Base-by-base conservation (phyloP, 2,329 filamentous ascomycete species). In the Trichoderma arundinaceum region DNA sequence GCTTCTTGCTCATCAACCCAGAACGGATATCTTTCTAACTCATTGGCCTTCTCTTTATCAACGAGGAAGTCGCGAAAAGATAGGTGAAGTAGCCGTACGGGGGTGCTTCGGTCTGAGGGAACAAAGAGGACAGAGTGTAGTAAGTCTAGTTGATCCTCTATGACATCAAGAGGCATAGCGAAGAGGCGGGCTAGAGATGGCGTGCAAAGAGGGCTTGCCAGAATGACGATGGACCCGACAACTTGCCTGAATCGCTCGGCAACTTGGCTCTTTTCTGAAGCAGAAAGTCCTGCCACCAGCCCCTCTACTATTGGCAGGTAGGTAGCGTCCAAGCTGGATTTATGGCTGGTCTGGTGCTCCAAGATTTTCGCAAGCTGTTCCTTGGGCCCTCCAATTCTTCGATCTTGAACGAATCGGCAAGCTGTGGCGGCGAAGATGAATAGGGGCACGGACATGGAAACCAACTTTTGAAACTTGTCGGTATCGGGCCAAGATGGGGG, bases 371-470 rank as follows among this genome's bases (percentile, higher is more conserved):
- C 28, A 6, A 76, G 66, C 39, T 71, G 72, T 1, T 69, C 35
- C 1, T 68, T 49, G 2, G 72, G 73, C 2, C 70, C 49, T 0
- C 70, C 69, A 12, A n/a, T 61, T 7, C 38, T 61, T 6, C 41
- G 58, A n/a, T 73, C 69, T 1, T 56, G 41, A 6, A 78, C 65
- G 33, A 77, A 77, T 0, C 71, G 73, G 39, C 72, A 76, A 0
- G 73, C 63, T 4, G 75, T 78, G 5, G 75, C 70, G 1, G 76
- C 76, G 38, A 75, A 76, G 49, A 78, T 78, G 59, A 78, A 78
- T 0, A 80, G 69, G 0, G 77, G 75, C 1, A 71, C 65, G 1
- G 78, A 72, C 66, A 72, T 76, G 15, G 68, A 2, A 0, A 73
- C 67, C 1, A 78, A 70, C 4, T 4, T 17, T 15, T 33, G 1